Evolutionary conservation across 805 yeast genomes (phyloP).

Genomic region (Torulaspora indica): DNA sequence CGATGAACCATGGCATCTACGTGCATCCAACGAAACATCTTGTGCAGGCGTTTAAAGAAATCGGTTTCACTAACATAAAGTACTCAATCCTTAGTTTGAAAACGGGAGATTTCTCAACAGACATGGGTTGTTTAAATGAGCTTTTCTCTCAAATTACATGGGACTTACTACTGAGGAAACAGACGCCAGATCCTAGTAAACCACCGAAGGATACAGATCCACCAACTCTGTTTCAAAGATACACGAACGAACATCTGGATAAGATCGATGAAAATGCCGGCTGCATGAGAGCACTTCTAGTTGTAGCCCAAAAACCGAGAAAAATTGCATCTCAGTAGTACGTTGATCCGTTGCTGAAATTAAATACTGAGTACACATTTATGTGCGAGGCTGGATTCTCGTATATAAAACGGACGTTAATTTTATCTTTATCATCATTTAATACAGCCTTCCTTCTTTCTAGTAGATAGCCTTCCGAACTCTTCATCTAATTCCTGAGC

Average conservation of each 20-base stretch:
- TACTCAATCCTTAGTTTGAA: constrained; percentile 27
- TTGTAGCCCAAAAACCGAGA: constrained; percentile 32
- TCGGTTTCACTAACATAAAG: constrained; percentile 31
- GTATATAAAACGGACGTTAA: background rate
- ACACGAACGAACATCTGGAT: constrained; percentile 29
- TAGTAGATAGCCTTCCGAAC: constrained; percentile 27
- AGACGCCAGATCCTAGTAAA: constrained; percentile 13
- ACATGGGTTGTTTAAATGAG: constrained; percentile 33
- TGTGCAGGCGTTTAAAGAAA: constrained; percentile 24
- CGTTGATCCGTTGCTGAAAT: background rate
- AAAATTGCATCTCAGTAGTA: constrained; percentile 3
- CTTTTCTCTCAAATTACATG: constrained; percentile 21
- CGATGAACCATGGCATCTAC: constrained; percentile 28
- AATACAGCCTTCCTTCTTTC: constrained; percentile 10
- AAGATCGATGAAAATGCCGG: constrained; percentile 29
- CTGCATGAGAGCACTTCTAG: constrained; percentile 22
- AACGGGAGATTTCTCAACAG: constrained; percentile 28
- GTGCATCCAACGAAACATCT: constrained; percentile 30
- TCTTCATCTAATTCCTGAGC: constrained; percentile 36
- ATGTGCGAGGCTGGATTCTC: constrained; percentile 11
- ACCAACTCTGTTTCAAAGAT: constrained; percentile 24
- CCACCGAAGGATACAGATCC: constrained; percentile 22
- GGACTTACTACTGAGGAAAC: constrained; percentile 21
- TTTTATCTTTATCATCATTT: background rate
- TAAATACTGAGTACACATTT: background rate